Conservation (phyloP, 2,329 filamentous ascomycete genomes). For the Monilinia polystroma region DNA sequence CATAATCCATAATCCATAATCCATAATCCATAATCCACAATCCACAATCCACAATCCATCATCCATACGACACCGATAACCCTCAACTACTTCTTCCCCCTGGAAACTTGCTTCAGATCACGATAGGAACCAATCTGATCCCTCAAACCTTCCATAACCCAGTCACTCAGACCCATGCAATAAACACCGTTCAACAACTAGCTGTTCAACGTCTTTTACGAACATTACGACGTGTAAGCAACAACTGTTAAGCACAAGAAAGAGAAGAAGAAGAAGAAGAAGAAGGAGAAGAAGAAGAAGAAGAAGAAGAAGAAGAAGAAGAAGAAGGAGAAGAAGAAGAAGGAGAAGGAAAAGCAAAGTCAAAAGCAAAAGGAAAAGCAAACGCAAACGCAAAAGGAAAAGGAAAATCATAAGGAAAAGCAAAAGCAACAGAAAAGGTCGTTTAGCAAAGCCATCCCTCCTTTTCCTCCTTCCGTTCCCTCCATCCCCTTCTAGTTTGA, state of each 20-base stretch:
- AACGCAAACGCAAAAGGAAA: too few species aligned
- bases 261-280: background rate
- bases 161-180: constrained; percentile 8
- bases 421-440: too few species aligned
- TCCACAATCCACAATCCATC: background rate
- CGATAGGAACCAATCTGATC: constrained; percentile 14
- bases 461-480: background rate
- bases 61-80: constrained; percentile 1
- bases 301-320: background rate
- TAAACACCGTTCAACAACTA: background rate
- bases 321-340: background rate
- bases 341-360: background rate
- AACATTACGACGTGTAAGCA: background rate
- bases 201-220: constrained; percentile 5
- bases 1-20: constrained; percentile 2
- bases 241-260: background rate
- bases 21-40: background rate
- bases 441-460: background rate
- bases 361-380: background rate
- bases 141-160: constrained; percentile 1
- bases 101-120: constrained; percentile 11
- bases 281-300: constrained; percentile 1
- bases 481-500: background rate
- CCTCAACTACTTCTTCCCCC: constrained; percentile 11
- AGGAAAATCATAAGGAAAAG: too few species aligned